Evolutionary conservation across 768 basidiomycete genomes (phyloP), one percentile per base, ranked within the genome.

Genomic region (Leccinellum luteum): DNA sequence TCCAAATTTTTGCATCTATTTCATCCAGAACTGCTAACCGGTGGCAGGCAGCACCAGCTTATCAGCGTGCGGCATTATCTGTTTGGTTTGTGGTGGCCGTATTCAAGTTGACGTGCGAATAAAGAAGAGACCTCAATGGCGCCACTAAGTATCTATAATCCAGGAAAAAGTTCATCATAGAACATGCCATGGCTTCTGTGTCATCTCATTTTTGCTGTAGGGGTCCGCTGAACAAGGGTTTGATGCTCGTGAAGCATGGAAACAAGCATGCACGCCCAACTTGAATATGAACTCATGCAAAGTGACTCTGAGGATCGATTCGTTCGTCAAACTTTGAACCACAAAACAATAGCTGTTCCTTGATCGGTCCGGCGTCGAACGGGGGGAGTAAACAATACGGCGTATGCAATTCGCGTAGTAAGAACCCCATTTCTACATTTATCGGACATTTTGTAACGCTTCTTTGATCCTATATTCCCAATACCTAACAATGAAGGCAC

Each of bases 391-490:
- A 49, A 51, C 9, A 4, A 50, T 50, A 48, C 57, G 28, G 48
- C 34, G 64, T 12, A 34, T 58, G 28, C 50, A 52, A 56, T 63
- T 63, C 59, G 51, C 25, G 21, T 38, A 48, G 21, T 38, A 48
- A 47, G 41, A 60, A 23, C 21, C 28, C 34, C 47, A 52, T 51
- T 51, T 45, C 54, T 57, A 58, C 60, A 64, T 60, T 60, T 62
- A 64, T 51, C 55, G 57, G 54, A 63, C 48, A 55, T 65, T 69
- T 58, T 64, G 60, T 13, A 65, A 58, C n/a, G 79, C 82, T 57
- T 84, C 81, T 54, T 76, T 78, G 61, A 86, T 83, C n/a, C 89
- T 83, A 59, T 83, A 83, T 54, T 87, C 87, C 89, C 89, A 90
- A 68, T 90, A 90, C 67, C 89, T 90, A 63, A 47, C 28, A 52